Base-by-base conservation (phyloP, 2,329 filamentous ascomycete genomes). In the Aspergillus bombycis region DNA sequence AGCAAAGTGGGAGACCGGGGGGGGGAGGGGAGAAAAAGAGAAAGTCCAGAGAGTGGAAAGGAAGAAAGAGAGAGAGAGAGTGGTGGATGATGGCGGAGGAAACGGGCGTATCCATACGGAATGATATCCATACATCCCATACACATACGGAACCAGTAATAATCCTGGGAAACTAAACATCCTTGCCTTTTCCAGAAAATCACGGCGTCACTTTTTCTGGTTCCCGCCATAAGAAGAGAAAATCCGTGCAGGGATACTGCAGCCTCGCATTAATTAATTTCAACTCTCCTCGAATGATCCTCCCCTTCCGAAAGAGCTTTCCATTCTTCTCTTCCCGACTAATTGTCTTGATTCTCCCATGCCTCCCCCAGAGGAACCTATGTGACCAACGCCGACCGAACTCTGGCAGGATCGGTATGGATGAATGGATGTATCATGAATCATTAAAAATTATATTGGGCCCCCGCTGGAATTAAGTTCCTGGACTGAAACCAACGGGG, bases 161-260 rank as follows among this genome's bases (percentile, higher is more conserved):
- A 46, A 55, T 64, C 28, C 34, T 36, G 21, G 21, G 52, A 16
- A 38, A 52, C 28, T 32, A n/a, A 55, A 28, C n/a, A 55, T 55
- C 52, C 52, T 16, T 55, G 21, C 52, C 52, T 38, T 36, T 54
- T 54, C 30, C 32, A 30, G 32, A 38, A 32, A 14, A 23, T n/a
- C n/a, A 23, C 38, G 16, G 23, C 10, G 14, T 32, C 48, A 38
- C 21, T 54, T 67, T 69, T 69, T 65, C 62, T 57, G 34, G 57
- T 66, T 68, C 58, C 67, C 67, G 67, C 66, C 63, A 62, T 68
- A 67, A 65, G 64, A 69, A 67, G 57, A 48, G 50, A 57, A 61
- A 62, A 61, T 57, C 65, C 28, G n/a, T 38, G 34, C 30, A 58
- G 52, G 52, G 52, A 54, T 38, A n/a, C 34, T 32, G 48, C 58